Evolutionary conservation across 1,139 yeast genomes (phyloP).

Genomic region (Candida tropicalis): DNA sequence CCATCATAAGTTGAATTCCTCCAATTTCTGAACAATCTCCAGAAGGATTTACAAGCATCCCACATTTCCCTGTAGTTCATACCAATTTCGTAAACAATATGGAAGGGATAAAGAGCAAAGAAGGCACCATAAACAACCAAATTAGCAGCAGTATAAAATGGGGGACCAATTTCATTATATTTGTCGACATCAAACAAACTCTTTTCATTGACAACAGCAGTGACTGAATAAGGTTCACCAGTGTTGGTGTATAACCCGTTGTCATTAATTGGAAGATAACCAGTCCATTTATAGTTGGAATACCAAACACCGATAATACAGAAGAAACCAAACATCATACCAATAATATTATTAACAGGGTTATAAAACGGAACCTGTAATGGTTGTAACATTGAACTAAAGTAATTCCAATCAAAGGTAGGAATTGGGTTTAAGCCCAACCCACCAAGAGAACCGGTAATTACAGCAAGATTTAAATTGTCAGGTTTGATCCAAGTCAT

Average conservation of each 20-base stretch:
- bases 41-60: slow-evolving; percentile 16
- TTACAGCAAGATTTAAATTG: slow-evolving; percentile 44
- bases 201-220: slow-evolving; percentile 37
- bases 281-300: slow-evolving; percentile 54
- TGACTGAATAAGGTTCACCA: slow-evolving; percentile 46
- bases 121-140: slow-evolving; percentile 56
- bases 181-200: slow-evolving; percentile 42
- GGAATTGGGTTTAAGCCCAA: slow-evolving; percentile 61
- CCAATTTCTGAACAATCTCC: slow-evolving; percentile 12
- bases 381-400: slow-evolving; percentile 10
- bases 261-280: slow-evolving; percentile 56
- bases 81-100: slow-evolving; percentile 48
- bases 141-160: slow-evolving; percentile 41
- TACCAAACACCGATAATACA: slow-evolving; percentile 50
- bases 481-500: slow-evolving; percentile 40
- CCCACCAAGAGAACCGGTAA: slow-evolving; percentile 59
- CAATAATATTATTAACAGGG: slow-evolving; percentile 41
- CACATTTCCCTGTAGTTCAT: slow-evolving; percentile 27
- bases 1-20: slow-evolving; percentile 20
- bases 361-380: slow-evolving; percentile 47
- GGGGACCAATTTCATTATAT: slow-evolving; percentile 51
- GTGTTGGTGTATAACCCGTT: slow-evolving; percentile 47
- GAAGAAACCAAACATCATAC: slow-evolving; percentile 45
- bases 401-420: slow-evolving; percentile 52
- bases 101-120: slow-evolving; percentile 62